phyloP scores from a whole-genome alignment of 768 basidiomycete species.

The Leccinum truebloodii region DNA sequence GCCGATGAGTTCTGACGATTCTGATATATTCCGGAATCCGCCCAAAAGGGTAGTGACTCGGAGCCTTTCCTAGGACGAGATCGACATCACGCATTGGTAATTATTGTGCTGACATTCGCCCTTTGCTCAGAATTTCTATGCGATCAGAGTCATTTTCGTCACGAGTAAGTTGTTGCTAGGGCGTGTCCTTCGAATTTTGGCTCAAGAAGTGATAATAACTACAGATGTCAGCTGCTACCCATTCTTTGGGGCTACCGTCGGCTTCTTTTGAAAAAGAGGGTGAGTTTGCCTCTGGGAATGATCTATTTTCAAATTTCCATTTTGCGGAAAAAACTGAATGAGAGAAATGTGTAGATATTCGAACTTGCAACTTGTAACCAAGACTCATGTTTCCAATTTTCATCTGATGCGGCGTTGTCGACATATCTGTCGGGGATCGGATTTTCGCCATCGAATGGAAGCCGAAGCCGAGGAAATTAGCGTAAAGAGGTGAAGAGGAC shows the following conservation, averaged over 20 bases:
- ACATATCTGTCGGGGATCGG: not conserved
- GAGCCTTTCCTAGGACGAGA: not conserved
- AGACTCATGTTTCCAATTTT: not conserved
- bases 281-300: not conserved
- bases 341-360: not conserved
- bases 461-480: too few relatives aligned
- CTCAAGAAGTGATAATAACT: not conserved
- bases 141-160: conserved; percentile 1
- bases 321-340: not conserved
- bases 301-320: not conserved
- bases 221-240: conserved; percentile 1
- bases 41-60: too few relatives aligned
- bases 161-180: not conserved
- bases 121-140: not conserved
- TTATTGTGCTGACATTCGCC: not conserved
- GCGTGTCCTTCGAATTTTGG: not conserved
- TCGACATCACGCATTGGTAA: not conserved
- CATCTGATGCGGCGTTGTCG: not conserved
- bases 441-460: not conserved
- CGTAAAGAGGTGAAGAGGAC: not conserved
- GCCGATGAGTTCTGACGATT: too few relatives aligned
- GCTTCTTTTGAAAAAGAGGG: not conserved
- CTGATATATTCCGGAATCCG: too few relatives aligned
- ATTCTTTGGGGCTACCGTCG: not conserved
- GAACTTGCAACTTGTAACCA: not conserved